Percentiles rank a stretch among this genome's conserved stretches.
Evolutionary conservation across 345 rosid species (phyloP).

Genomic region (Pistacia atlantica): DNA sequence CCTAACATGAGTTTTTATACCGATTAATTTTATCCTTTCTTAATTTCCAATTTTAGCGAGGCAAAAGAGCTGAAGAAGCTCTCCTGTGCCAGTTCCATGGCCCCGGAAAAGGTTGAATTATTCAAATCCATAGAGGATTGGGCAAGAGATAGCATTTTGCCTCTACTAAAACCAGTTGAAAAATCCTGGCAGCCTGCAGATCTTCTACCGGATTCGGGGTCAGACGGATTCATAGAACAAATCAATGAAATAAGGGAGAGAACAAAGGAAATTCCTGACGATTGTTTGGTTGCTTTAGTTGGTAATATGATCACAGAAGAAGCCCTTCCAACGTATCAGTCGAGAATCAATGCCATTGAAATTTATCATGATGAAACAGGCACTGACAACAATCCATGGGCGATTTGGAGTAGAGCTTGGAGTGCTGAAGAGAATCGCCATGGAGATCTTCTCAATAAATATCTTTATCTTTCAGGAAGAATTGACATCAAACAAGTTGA

Average conservation of each 20-base stretch:
- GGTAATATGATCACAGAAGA: slow-evolving; percentile 25
- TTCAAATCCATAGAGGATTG: too few species aligned
- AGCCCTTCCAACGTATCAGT: slow-evolving; percentile 23
- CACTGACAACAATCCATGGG: slow-evolving; percentile 44
- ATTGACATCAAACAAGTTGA: slow-evolving; percentile 59
- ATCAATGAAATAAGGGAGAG: slow-evolving; percentile 23
- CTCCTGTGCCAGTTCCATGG: too few species aligned
- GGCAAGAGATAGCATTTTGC: too few species aligned
- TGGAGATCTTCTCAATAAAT: slow-evolving; percentile 40
- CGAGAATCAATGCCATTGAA: slow-evolving; percentile 31
- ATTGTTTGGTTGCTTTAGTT: slow-evolving; percentile 33
- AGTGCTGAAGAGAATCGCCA: slow-evolving; percentile 55
- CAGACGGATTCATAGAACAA: not conserved
- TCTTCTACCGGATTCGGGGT: slow-evolving; percentile 19
- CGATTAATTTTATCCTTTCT: too few species aligned
- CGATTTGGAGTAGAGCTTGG: slow-evolving; percentile 72
- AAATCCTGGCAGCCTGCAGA: slow-evolving; percentile 32
- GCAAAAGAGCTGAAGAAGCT: too few species aligned
- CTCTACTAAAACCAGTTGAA: not conserved
- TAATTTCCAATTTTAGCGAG: too few species aligned
- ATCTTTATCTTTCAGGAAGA: slow-evolving; percentile 64
- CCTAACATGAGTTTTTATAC: too few species aligned
- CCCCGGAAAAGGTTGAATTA: too few species aligned
- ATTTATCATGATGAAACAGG: slow-evolving; percentile 37
- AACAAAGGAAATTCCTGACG: slow-evolving; percentile 8